Conservation (phyloP, 768 basidiomycete genomes). For the Trametes coccinea region DNA sequence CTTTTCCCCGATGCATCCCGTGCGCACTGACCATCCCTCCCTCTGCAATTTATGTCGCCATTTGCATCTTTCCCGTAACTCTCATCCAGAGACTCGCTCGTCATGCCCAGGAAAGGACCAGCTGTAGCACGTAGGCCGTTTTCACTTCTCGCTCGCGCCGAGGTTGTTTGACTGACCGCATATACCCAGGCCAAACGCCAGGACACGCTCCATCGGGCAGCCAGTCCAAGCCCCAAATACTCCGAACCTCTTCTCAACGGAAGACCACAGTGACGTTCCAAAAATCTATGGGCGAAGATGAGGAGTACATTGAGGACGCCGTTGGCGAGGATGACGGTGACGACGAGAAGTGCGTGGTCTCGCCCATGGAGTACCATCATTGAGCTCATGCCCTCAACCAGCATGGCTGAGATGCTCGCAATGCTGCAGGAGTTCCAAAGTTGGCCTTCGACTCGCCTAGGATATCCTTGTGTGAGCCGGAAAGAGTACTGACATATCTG, state of each 20-base stretch:
- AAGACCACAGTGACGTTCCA: neutral
- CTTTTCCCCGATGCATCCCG: neutral
- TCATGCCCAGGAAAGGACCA: neutral
- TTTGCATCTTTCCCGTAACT: neutral
- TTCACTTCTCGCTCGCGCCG: too few relatives aligned
- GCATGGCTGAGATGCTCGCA: constrained; percentile 30
- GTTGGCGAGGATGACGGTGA: constrained; percentile 21
- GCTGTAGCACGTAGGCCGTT: too few relatives aligned
- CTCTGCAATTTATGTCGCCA: too few relatives aligned
- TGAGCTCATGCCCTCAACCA: neutral
- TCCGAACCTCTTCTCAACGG: neutral
- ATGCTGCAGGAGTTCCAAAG: constrained; percentile 32
- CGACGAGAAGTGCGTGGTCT: neutral
- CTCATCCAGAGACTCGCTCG: neutral
- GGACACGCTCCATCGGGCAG: neutral
- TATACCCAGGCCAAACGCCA: neutral
- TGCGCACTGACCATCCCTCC: neutral
- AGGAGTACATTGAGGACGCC: constrained; percentile 8
- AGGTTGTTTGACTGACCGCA: too few relatives aligned
- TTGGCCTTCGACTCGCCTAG: constrained; percentile 9
- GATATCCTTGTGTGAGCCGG: too few relatives aligned
- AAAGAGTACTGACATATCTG: too few relatives aligned
- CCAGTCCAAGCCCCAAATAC: neutral
- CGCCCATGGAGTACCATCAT: neutral
- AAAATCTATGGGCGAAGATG: neutral